A percentile compares a stretch with the other conserved stretches of the same genome.
Conservation (phyloP, 345 rosid species). For the Brassica juncea region DNA sequence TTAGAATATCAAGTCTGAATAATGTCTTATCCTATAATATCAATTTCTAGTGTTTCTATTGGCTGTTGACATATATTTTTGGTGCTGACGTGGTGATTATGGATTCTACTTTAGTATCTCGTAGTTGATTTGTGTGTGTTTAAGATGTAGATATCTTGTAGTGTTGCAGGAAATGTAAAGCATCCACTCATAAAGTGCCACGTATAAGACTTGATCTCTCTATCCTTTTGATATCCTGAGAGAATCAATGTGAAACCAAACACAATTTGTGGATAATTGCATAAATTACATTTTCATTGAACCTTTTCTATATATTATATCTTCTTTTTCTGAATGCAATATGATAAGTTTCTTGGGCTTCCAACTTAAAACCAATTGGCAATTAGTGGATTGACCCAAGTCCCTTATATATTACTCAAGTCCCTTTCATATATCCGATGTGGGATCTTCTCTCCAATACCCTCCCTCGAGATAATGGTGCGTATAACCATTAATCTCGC, state of each 20-base stretch:
- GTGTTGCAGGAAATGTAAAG: neutral
- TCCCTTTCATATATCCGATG: no score
- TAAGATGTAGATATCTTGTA: slow-evolving; percentile 5
- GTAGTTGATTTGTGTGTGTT: slow-evolving; percentile 3
- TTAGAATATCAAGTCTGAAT: slow-evolving; percentile 17
- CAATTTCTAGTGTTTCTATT: slow-evolving; percentile 29
- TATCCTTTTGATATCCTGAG: slow-evolving; percentile 26
- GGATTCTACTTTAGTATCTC: neutral
- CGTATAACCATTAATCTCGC: no score
- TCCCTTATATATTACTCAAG: no score
- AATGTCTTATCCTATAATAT: slow-evolving; percentile 25
- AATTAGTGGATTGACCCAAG: no score
- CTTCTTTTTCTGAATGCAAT: no score
- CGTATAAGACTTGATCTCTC: slow-evolving; percentile 7
- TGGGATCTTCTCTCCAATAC: no score
- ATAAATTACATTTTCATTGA: neutral
- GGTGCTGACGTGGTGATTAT: slow-evolving; percentile 24
- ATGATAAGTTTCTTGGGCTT: no score
- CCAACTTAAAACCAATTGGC: no score
- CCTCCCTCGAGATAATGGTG: no score
- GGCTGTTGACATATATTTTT: slow-evolving; percentile 15
- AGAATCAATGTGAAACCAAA: neutral
- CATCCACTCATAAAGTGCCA: slow-evolving; percentile 27
- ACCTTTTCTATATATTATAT: neutral
- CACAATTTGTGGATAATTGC: neutral